These are phyloP conservation scores for Pseudogymnoascus sp. DNA, from an alignment of 2,329 filamentous ascomycete genomes.

Conservation along the genomic window DNA sequence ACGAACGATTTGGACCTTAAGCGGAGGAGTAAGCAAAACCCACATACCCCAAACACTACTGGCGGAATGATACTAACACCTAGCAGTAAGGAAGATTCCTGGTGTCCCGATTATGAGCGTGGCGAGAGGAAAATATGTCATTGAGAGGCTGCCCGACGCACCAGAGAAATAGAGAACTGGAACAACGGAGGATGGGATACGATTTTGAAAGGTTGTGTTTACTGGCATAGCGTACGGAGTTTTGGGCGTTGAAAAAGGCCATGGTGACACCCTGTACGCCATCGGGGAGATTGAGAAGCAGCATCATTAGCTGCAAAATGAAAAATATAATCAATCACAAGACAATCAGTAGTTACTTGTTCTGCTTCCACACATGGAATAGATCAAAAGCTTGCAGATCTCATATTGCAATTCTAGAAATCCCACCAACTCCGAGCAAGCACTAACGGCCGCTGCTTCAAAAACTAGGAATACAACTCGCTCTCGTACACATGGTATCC, in stretches of 20 bases:
- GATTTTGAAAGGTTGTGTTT: slow-evolving; percentile 2
- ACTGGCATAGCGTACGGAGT: slow-evolving; percentile 6
- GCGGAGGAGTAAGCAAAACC: slow-evolving; percentile 41
- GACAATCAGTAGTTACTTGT: background rate
- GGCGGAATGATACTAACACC: background rate
- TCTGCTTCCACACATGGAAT: background rate
- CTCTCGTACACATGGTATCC: slow-evolving; percentile 4
- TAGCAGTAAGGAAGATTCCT: slow-evolving; percentile 52
- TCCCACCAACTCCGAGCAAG: slow-evolving; percentile 7
- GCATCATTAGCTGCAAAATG: background rate
- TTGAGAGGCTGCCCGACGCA: slow-evolving; percentile 82
- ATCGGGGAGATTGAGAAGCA: background rate
- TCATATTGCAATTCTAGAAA: slow-evolving; percentile 5
- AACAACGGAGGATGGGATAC: background rate
- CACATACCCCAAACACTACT: background rate
- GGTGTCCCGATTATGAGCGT: slow-evolving; percentile 66
- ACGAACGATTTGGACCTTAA: slow-evolving; percentile 71
- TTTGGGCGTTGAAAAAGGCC: slow-evolving; percentile 7
- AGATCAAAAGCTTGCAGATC: slow-evolving; percentile 1
- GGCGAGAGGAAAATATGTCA: slow-evolving; percentile 82
- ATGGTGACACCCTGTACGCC: background rate
- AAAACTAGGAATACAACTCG: slow-evolving; percentile 2
- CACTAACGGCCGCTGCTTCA: background rate
- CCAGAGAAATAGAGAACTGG: slow-evolving; percentile 42
- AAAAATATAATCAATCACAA: slow-evolving; percentile 5